Evolutionary conservation across 345 rosid genomes (phyloP).

Genomic region (Trapa bicornis): DNA sequence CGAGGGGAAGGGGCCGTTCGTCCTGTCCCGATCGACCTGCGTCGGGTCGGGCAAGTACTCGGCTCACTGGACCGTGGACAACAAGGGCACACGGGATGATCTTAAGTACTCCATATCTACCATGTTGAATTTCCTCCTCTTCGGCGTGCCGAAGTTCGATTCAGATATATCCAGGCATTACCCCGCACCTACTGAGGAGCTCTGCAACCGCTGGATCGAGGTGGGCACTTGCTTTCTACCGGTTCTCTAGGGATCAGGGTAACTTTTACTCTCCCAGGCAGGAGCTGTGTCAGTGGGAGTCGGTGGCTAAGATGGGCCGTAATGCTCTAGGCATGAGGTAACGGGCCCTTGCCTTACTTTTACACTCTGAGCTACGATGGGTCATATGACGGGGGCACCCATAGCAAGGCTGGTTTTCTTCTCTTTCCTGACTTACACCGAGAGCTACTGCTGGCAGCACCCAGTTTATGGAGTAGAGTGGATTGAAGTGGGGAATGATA

Average conservation of each 20-base stretch:
- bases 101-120: conserved; percentile 81
- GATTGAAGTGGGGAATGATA: too few relatives aligned
- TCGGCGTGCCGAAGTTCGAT: conserved; percentile 95
- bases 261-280: conserved; percentile 87
- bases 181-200: conserved; percentile 85
- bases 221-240: conserved; percentile 72
- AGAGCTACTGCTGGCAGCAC: conserved; percentile 63
- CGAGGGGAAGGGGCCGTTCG: conserved; percentile 84
- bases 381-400: conserved; percentile 68
- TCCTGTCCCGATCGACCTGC: conserved; percentile 67
- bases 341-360: conserved; percentile 61
- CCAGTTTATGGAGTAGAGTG: conserved; percentile 28
- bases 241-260: conserved; percentile 92
- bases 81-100: conserved; percentile 85
- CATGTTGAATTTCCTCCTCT: conserved; percentile 75
- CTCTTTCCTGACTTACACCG: conserved; percentile 55
- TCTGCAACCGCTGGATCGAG: conserved; percentile 96
- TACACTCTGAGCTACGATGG: conserved; percentile 73
- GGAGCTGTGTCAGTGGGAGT: conserved; percentile 90
- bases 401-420: conserved; percentile 96
- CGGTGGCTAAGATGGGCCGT: conserved; percentile 70
- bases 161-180: conserved; percentile 91
- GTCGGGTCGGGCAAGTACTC: conserved; percentile 87
- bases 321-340: conserved; percentile 98
- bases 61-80: conserved; percentile 98